Conservation (phyloP, 768 basidiomycete species). For the Suillus subalutaceus region DNA sequence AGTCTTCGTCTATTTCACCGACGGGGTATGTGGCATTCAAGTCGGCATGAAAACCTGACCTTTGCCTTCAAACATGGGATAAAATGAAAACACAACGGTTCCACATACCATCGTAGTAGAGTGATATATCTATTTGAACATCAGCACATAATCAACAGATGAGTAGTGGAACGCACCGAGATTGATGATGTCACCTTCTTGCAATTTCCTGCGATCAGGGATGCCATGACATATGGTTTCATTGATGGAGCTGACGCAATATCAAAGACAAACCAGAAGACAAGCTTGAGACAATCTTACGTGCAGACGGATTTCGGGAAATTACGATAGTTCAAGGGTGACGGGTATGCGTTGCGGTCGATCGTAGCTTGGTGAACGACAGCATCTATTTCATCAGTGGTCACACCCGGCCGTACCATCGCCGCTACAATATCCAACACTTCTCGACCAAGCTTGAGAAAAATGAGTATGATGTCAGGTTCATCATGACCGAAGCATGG, state of each 20-base stretch:
- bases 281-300: slow-evolving; percentile 47
- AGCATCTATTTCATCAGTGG: slow-evolving; percentile 93
- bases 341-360: slow-evolving; percentile 91
- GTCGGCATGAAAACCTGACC: slow-evolving; percentile 85
- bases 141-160: slow-evolving; percentile 21
- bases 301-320: slow-evolving; percentile 98
- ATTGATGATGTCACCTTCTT: slow-evolving; percentile 96
- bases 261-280: slow-evolving; percentile 11
- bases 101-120: slow-evolving; percentile 73
- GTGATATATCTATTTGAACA: slow-evolving; percentile 61
- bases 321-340: slow-evolving; percentile 86
- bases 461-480: neutral
- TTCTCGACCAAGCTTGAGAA: slow-evolving; percentile 76
- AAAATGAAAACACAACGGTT: neutral
- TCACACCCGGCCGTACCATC: slow-evolving; percentile 85
- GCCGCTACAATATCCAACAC: slow-evolving; percentile 93
- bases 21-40: slow-evolving; percentile 93
- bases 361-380: slow-evolving; percentile 92
- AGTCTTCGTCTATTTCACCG: slow-evolving; percentile 81
- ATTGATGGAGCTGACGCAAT: slow-evolving; percentile 72
- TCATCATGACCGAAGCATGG: slow-evolving; percentile 9
- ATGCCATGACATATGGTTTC: slow-evolving; percentile 98
- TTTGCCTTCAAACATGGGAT: slow-evolving; percentile 3
- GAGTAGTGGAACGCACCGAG: slow-evolving; percentile 56
- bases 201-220: slow-evolving; percentile 80